Base-by-base conservation (phyloP, 805 yeast genomes). In the Kazachstania psychrophila region DNA sequence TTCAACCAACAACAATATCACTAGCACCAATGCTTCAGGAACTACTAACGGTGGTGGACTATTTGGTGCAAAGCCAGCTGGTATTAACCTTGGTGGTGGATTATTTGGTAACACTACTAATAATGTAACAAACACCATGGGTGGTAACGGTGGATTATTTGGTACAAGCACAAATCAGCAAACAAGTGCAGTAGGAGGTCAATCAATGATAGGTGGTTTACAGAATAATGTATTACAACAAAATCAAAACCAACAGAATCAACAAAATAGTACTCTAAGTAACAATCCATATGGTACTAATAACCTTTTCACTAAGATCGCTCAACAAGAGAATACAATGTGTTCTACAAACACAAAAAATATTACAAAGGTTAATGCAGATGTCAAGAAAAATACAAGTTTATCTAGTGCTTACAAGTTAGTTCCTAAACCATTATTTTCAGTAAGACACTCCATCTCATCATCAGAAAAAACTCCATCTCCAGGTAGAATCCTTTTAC, bases 381-480 rank as follows among this genome's bases (percentile, higher is more conserved):
- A 64, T 25, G 63, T 58, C 28, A 80, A 75, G 55, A 80, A 77
- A 54, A 70, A 72, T 31, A 73, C 72, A 17, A 70, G 74, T 8
- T 59, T 80, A 28, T 51, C 72, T 30, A 63, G 74, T 12, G 77
- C 82, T 1, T 78, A 74, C 46, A 72, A 72, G 51, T 60, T 80
- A 23, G 70, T 79, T 1, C 88, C 92, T 28, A 74, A 67, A 40
- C 77, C 82, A 2, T 54, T 76, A 31, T 74, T 74, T 43, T 56
- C 62, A 26, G 36, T 38, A 9, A 28, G n/a, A 14, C 17, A 22
- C n/a, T n/a, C n/a, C n/a, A n/a, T n/a, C n/a, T n/a, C n/a, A n/a
- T n/a, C n/a, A n/a, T n/a, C n/a, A n/a, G n/a, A n/a, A n/a, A n/a
- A n/a, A n/a, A n/a, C n/a, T n/a, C n/a, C n/a, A n/a, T n/a, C n/a